Evolutionary conservation across 2,329 filamentous ascomycete species (phyloP).

Genomic region (Pseudocercospora eumusae): DNA sequence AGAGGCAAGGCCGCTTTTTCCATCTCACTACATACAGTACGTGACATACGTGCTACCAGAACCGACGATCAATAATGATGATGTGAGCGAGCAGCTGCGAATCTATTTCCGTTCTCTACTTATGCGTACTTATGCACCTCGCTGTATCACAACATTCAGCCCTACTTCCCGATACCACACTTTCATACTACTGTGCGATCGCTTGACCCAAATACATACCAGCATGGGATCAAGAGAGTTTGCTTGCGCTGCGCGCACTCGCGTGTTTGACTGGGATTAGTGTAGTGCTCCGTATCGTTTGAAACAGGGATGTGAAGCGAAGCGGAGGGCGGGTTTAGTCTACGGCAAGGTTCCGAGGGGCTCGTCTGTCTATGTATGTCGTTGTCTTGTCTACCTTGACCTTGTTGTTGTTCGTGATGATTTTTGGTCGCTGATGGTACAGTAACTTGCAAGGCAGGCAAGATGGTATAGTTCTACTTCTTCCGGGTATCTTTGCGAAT

Average conservation of each 20-base stretch:
- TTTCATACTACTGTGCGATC: neutral
- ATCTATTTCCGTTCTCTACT: neutral
- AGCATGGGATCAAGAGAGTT: conserved; percentile 2
- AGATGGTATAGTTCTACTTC: too few species aligned
- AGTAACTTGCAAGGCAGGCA: too few species aligned
- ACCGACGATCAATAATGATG: neutral
- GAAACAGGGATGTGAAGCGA: neutral
- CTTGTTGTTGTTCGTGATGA: too few species aligned
- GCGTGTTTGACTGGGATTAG: neutral
- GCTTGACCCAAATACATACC: neutral
- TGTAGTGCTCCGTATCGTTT: neutral
- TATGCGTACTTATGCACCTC: neutral
- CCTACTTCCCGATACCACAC: neutral
- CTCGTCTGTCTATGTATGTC: too few species aligned
- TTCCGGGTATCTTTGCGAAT: neutral
- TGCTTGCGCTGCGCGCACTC: neutral
- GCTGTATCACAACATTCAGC: neutral
- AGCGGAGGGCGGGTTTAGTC: neutral
- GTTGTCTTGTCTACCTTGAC: too few species aligned
- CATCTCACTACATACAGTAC: conserved; percentile 6
- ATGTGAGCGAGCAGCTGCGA: neutral
- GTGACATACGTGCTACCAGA: neutral
- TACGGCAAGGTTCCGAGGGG: neutral
- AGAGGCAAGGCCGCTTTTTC: neutral
- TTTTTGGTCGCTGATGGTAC: too few species aligned